Percentiles rank a stretch among this genome's conserved stretches.
Conservation (phyloP, 768 basidiomycete species). For the Tricholoma hemisulphureum region DNA sequence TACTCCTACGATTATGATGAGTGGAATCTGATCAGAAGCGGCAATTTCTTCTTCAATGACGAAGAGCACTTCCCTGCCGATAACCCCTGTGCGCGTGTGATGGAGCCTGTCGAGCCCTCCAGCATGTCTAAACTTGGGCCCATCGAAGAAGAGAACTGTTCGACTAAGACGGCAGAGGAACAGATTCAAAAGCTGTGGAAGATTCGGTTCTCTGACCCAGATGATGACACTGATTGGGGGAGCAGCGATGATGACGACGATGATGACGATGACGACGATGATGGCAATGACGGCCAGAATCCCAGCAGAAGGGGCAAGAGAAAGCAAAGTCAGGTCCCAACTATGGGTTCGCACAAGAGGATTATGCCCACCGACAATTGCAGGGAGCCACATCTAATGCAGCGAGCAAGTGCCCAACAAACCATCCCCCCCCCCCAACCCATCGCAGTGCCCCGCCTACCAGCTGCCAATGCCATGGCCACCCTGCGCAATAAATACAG, state of each 20-base stretch:
- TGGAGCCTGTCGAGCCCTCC: background rate
- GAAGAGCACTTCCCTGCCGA: background rate
- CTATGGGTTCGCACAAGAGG: background rate
- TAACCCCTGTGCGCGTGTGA: background rate
- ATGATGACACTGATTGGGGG: background rate
- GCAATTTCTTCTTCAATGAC: background rate
- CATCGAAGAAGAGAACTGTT: background rate
- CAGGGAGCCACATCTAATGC: background rate
- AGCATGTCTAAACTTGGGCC: background rate
- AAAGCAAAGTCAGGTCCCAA: background rate
- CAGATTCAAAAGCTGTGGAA: background rate
- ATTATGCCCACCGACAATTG: background rate
- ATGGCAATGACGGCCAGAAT: too few species aligned
- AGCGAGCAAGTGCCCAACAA: background rate
- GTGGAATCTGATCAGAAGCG: slow-evolving; percentile 3
- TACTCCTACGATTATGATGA: background rate
- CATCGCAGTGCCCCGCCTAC: background rate
- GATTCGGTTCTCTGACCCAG: background rate
- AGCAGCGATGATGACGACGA: background rate
- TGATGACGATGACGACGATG: background rate
- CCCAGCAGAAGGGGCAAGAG: background rate
- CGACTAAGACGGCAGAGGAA: background rate
- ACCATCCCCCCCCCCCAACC: background rate
- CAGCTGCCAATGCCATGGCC: background rate
- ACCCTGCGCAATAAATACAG: background rate